Conservation (phyloP, 1,139 yeast species). For the Kodamaea sp. region DNA sequence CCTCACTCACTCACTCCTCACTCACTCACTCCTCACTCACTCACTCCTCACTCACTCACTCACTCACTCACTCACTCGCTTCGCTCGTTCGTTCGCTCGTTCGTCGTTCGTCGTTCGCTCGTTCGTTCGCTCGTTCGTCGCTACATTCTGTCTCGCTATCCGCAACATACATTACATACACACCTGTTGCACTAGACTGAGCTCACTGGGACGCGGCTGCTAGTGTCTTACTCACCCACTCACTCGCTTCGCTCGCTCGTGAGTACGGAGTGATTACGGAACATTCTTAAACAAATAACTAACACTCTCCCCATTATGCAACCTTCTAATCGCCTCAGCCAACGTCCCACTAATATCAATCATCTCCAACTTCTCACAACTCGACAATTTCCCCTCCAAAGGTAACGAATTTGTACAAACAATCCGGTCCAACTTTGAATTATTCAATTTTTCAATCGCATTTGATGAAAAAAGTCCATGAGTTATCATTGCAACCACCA, state of each 20-base stretch:
- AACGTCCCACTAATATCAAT: constrained; percentile 70
- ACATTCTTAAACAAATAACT: constrained; percentile 82
- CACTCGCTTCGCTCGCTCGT: background rate
- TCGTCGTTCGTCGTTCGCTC: too few species aligned
- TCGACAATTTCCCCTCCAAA: constrained; percentile 47
- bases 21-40: too few species aligned
- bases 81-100: too few species aligned
- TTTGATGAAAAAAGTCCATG: constrained; percentile 76
- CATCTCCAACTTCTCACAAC: constrained; percentile 57
- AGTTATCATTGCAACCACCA: constrained; percentile 73
- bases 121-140: background rate
- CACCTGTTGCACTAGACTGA: too few species aligned
- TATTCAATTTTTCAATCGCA: constrained; percentile 60
- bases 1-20: too few species aligned
- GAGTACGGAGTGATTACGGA: constrained; percentile 15
- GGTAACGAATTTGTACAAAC: constrained; percentile 80
- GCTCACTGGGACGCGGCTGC: too few species aligned
- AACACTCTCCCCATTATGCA: constrained; percentile 92
- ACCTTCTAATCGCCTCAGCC: constrained; percentile 77
- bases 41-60: too few species aligned
- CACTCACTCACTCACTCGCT: too few species aligned
- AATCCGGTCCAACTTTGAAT: constrained; percentile 54
- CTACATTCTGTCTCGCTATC: too few species aligned
- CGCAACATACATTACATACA: too few species aligned
- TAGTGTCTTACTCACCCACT: too few species aligned